Conservation (phyloP, 2,329 filamentous ascomycete species). For the Aspergillus sp. region DNA sequence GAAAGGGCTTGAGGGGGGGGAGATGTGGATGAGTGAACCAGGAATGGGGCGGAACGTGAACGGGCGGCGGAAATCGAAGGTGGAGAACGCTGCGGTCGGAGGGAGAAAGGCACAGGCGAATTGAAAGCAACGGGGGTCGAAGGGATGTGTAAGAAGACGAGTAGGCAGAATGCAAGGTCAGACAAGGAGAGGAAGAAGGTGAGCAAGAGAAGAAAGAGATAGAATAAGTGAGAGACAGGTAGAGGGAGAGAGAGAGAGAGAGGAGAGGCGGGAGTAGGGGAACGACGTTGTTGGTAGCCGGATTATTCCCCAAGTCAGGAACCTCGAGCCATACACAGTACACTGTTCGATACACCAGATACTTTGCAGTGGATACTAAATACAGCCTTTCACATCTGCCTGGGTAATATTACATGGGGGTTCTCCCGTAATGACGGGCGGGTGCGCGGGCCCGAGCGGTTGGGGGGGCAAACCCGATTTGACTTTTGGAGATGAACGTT, state of each 20-base stretch:
- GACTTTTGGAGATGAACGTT: background rate
- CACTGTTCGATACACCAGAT: too few relatives aligned
- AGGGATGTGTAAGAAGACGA: slow-evolving; percentile 1
- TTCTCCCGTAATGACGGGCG: slow-evolving; percentile 15
- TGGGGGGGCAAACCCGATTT: slow-evolving; percentile 1
- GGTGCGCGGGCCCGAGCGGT: slow-evolving; percentile 21
- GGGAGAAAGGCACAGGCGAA: slow-evolving; percentile 1
- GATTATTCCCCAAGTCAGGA: background rate
- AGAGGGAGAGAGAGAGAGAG: background rate
- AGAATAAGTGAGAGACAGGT: slow-evolving; percentile 15
- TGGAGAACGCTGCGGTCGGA: slow-evolving; percentile 11
- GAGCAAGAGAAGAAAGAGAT: slow-evolving; percentile 20
- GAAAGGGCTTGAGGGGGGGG: background rate
- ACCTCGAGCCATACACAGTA: background rate
- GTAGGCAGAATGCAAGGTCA: slow-evolving; percentile 21
- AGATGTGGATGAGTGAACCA: slow-evolving; percentile 20
- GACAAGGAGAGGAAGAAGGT: slow-evolving; percentile 20
- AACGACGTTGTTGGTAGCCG: background rate
- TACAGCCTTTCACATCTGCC: slow-evolving; percentile 1
- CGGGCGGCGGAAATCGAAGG: slow-evolving; percentile 21
- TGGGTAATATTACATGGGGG: slow-evolving; percentile 4
- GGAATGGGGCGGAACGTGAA: slow-evolving; percentile 24
- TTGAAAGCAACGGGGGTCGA: background rate
- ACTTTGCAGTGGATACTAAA: background rate
- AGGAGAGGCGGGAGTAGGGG: slow-evolving; percentile 11